A percentile compares a stretch with the other conserved stretches of the same genome.
Evolutionary conservation across 495 filamentous ascomycete genomes (phyloP).

Genomic region (Penicillium paxilli): DNA sequence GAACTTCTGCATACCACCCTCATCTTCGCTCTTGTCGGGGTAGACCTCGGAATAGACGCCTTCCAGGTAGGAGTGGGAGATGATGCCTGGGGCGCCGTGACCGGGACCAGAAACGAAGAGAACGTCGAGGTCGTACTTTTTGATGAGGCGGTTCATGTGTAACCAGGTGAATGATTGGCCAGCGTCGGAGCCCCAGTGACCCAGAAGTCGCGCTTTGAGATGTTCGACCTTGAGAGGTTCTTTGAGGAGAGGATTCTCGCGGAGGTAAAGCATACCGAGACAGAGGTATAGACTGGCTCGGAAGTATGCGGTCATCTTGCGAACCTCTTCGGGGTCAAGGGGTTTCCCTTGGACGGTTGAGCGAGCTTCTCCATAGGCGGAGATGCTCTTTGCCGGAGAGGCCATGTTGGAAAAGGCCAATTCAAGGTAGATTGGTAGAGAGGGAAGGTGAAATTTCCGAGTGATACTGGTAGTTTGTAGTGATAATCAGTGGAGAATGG

Average conservation of each 20-base stretch:
- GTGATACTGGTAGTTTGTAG: too few relatives aligned
- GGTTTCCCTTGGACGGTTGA: constrained; percentile 60
- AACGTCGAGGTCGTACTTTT: constrained; percentile 68
- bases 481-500: not conserved
- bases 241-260: constrained; percentile 63
- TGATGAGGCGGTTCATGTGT: constrained; percentile 76
- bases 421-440: not conserved
- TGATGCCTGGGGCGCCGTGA: constrained; percentile 68
- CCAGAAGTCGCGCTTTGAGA: constrained; percentile 67
- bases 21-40: constrained; percentile 63
- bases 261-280: constrained; percentile 74
- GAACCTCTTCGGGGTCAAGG: constrained; percentile 60
- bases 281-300: constrained; percentile 70
- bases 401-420: constrained; percentile 7
- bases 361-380: constrained; percentile 62
- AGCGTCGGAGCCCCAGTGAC: constrained; percentile 73
- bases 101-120: constrained; percentile 72
- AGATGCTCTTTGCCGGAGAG: constrained; percentile 44
- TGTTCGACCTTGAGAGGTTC: constrained; percentile 63
- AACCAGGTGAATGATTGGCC: constrained; percentile 75
- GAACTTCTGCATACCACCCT: constrained; percentile 64
- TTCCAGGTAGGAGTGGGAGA: constrained; percentile 73
- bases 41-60: constrained; percentile 74
- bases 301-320: constrained; percentile 67
- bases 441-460: too few relatives aligned